Conservation (phyloP, 768 basidiomycete species). For the Termitomyces sp. region DNA sequence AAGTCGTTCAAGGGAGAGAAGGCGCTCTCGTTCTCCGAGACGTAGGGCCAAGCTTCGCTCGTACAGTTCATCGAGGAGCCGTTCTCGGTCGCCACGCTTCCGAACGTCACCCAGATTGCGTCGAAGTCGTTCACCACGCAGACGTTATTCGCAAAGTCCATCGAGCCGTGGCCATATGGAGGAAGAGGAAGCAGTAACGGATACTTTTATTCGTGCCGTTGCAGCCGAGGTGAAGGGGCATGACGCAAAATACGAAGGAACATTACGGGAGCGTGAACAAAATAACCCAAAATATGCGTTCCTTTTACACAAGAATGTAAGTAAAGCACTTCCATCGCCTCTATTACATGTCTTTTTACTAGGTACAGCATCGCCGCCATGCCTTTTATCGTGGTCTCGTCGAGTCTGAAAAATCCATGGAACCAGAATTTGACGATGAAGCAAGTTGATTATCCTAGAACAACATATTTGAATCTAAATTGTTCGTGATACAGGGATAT, state of each 20-base stretch:
- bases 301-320: slow-evolving; percentile 55
- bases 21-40: slow-evolving; percentile 36
- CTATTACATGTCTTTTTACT: slow-evolving; percentile 5
- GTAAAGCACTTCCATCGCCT: slow-evolving; percentile 20
- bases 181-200: slow-evolving; percentile 71
- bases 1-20: slow-evolving; percentile 38
- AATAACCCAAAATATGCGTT: slow-evolving; percentile 84
- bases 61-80: slow-evolving; percentile 47
- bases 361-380: slow-evolving; percentile 62
- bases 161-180: slow-evolving; percentile 38
- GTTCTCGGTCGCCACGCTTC: slow-evolving; percentile 38
- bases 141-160: slow-evolving; percentile 52
- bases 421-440: slow-evolving; percentile 82
- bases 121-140: slow-evolving; percentile 46
- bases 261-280: slow-evolving; percentile 71
- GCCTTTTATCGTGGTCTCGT: slow-evolving; percentile 69
- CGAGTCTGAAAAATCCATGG: slow-evolving; percentile 48
- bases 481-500: slow-evolving; percentile 55
- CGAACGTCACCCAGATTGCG: slow-evolving; percentile 32
- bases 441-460: slow-evolving; percentile 29
- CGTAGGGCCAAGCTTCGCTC: slow-evolving; percentile 41
- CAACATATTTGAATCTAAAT: slow-evolving; percentile 5
- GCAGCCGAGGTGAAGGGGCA: slow-evolving; percentile 83
- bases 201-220: slow-evolving; percentile 84
- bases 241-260: slow-evolving; percentile 72